Evolutionary conservation across 176 grass and related monocot species (phyloP).

Genomic region (Phoenix roebelenii): DNA sequence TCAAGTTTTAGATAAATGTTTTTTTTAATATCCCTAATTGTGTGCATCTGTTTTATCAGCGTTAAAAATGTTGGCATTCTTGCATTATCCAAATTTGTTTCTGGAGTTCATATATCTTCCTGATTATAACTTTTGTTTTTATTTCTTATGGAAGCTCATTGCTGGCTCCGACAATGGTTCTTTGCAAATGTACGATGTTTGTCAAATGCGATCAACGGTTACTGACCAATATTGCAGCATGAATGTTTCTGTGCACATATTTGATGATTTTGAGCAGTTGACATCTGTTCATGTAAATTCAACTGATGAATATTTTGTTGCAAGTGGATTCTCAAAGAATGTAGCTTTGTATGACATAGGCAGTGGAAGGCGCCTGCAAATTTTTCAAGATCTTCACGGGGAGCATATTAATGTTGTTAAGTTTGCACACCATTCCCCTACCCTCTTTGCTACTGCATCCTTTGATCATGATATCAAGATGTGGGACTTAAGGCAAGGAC

Average conservation of each 20-base stretch:
- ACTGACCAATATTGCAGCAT: not conserved
- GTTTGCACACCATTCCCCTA: conserved; percentile 14
- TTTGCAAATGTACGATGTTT: conserved; percentile 13
- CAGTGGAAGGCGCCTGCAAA: conserved; percentile 14
- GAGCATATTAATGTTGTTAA: conserved; percentile 26
- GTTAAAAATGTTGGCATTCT: not conserved
- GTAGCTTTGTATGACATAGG: conserved; percentile 16
- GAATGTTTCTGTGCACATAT: conserved; percentile 12
- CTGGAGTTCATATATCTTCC: not conserved
- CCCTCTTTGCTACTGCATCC: conserved; percentile 22
- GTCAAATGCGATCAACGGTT: conserved; percentile 1
- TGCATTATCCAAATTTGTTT: not conserved
- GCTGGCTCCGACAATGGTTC: conserved; percentile 18
- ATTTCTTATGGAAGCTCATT: not conserved
- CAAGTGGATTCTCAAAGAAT: conserved; percentile 20
- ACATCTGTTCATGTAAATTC: conserved; percentile 26
- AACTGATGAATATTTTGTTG: conserved; percentile 22
- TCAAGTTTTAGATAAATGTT: not conserved
- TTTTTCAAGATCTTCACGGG: conserved; percentile 16
- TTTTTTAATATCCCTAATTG: no score
- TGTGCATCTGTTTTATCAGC: not conserved
- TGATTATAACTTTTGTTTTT: not conserved
- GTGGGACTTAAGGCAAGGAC: conserved; percentile 20
- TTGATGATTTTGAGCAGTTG: conserved; percentile 22
- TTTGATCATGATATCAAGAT: conserved; percentile 19